A percentile compares a stretch with the other conserved stretches of the same genome.
phyloP scores from a whole-genome alignment of 257 asterid genomes.

The Solanum verrucosum region DNA sequence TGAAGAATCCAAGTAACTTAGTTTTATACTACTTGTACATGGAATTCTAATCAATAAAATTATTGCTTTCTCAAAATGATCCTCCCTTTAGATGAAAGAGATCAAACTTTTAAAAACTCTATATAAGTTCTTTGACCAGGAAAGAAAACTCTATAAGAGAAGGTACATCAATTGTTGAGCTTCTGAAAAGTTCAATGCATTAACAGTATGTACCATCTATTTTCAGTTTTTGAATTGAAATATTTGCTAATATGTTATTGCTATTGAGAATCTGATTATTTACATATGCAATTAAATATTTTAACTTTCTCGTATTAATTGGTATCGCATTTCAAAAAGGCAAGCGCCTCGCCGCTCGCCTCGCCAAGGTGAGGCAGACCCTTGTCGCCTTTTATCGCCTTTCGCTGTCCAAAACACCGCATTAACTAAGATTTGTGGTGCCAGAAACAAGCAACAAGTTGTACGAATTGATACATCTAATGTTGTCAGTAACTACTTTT shows the following conservation, averaged over 20 bases:
- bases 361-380: no score
- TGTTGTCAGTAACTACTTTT: not conserved
- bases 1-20: not conserved
- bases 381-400: no score
- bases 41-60: not conserved
- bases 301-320: no score
- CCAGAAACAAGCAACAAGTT: not conserved
- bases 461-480: not conserved
- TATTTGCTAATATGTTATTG: no score
- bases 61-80: not conserved
- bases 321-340: no score
- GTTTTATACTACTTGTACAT: not conserved
- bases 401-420: no score
- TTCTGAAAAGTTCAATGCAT: not conserved
- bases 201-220: no score
- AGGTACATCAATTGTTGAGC: not conserved
- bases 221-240: no score
- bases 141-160: not conserved
- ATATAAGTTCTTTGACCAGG: not conserved
- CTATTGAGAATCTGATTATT: no score
- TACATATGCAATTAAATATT: no score
- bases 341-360: no score
- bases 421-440: not conserved
- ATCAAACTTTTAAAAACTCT: not conserved
- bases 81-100: not conserved